Evolutionary conservation across 2,329 filamentous ascomycete species (phyloP).

Genomic region (Hysterium pulicare): DNA sequence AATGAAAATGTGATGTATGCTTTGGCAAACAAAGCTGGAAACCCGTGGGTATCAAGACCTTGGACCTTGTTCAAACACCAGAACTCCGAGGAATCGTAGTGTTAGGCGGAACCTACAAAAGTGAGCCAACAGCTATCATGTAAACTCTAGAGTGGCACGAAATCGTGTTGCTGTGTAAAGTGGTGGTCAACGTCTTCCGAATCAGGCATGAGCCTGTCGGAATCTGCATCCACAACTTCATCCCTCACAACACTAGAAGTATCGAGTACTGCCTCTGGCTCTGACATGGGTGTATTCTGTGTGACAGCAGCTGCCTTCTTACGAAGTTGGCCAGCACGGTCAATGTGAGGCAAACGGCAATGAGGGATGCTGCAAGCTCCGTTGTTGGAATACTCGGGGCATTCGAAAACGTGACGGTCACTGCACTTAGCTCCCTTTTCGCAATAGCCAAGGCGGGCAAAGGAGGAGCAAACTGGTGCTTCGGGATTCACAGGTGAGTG

Average conservation of each 20-base stretch:
- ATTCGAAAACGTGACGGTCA: slow-evolving; percentile 87
- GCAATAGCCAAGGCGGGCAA: slow-evolving; percentile 87
- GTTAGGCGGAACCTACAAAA: background rate
- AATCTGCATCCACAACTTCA: no score
- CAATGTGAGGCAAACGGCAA: slow-evolving; percentile 83
- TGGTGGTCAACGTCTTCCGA: slow-evolving; percentile 39
- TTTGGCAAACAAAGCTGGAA: slow-evolving; percentile 1
- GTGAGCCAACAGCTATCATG: slow-evolving; percentile 7
- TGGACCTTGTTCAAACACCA: background rate
- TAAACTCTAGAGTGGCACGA: slow-evolving; percentile 43
- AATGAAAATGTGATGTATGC: background rate
- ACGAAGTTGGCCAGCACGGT: slow-evolving; percentile 77
- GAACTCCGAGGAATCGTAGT: background rate
- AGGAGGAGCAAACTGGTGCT: slow-evolving; percentile 77
- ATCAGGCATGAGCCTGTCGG: no score
- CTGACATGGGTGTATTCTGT: no score
- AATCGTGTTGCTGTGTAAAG: slow-evolving; percentile 53
- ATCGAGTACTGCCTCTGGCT: no score
- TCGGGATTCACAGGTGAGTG: slow-evolving; percentile 75
- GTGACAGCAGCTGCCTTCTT: slow-evolving; percentile 53
- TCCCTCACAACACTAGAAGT: no score
- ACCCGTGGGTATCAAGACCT: slow-evolving; percentile 2
- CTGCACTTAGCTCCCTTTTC: slow-evolving; percentile 73
- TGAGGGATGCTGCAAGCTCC: slow-evolving; percentile 76
- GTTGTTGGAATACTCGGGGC: slow-evolving; percentile 90